These are phyloP conservation scores for Venturiaceae sp. DNA, from an alignment of 2,329 filamentous ascomycete species.

Conservation along the genomic window DNA sequence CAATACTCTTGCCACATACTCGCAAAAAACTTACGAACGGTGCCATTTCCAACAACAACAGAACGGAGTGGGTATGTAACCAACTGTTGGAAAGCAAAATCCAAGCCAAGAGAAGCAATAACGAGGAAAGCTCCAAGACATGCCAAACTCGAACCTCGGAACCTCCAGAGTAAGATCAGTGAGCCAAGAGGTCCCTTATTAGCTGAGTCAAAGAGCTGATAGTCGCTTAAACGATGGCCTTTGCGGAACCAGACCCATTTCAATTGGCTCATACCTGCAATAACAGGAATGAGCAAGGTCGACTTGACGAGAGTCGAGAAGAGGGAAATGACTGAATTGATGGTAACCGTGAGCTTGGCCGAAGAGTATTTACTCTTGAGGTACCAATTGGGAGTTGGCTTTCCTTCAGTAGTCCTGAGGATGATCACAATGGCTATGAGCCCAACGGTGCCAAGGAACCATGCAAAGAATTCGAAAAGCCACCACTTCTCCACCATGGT, in stretches of 20 bases:
- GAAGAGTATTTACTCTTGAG: background rate
- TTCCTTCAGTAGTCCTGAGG: background rate
- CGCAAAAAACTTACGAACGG: background rate
- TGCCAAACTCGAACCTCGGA: background rate
- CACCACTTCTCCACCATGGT: background rate
- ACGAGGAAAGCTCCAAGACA: slow-evolving; percentile 2
- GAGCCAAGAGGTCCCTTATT: slow-evolving; percentile 10
- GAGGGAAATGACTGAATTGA: slow-evolving; percentile 24
- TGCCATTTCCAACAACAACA: background rate
- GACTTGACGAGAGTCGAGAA: slow-evolving; percentile 22
- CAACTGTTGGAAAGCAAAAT: slow-evolving; percentile 4
- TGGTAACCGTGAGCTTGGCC: slow-evolving; percentile 4
- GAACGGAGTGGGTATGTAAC: slow-evolving; percentile 3
- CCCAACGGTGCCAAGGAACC: background rate
- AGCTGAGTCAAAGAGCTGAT: slow-evolving; percentile 20
- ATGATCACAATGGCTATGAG: slow-evolving; percentile 3
- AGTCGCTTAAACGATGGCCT: slow-evolving; percentile 13
- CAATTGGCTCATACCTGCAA: slow-evolving; percentile 24
- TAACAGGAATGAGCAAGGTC: slow-evolving; percentile 20
- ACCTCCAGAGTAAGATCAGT: background rate
- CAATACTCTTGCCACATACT: no score
- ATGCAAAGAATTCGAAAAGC: slow-evolving; percentile 3
- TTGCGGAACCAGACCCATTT: slow-evolving; percentile 24
- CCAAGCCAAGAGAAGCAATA: slow-evolving; percentile 6
- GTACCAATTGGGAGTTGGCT: background rate